Percentiles rank a stretch among this genome's conserved stretches.
These are phyloP conservation scores for Lycium ferocissimum DNA, from an alignment of 257 asterid genomes.

Conservation along the genomic window DNA sequence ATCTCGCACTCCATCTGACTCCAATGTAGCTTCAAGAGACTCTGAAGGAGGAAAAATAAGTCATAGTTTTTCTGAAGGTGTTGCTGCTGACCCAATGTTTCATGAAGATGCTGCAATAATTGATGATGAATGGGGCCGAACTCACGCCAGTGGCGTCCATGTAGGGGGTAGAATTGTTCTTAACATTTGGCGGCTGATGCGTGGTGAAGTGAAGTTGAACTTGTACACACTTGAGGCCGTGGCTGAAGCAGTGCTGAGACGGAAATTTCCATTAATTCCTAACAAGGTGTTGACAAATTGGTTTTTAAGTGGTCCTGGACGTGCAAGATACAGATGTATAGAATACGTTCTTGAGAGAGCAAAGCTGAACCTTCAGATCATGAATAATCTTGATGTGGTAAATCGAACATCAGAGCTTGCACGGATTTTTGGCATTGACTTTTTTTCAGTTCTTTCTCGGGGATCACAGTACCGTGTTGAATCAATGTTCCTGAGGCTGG, in stretches of 20 bases:
- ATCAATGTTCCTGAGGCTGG: conserved; percentile 90
- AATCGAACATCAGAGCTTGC: conserved; percentile 99
- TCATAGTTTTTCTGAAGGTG: conserved; percentile 53
- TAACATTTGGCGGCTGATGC: conserved; percentile 93
- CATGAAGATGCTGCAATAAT: conserved; percentile 58
- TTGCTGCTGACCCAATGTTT: conserved; percentile 48
- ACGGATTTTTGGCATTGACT: conserved; percentile 94
- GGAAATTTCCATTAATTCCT: conserved; percentile 75
- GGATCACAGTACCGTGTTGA: conserved; percentile 99
- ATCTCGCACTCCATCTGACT: conserved; percentile 73
- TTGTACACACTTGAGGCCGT: conserved; percentile 88
- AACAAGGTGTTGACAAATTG: conserved; percentile 74
- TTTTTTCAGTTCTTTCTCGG: conserved; percentile 91
- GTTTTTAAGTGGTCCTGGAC: conserved; percentile 90
- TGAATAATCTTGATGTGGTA: conserved; percentile 88
- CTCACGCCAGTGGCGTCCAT: conserved; percentile 93
- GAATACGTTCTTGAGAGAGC: conserved; percentile 73
- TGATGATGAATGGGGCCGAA: conserved; percentile 99
- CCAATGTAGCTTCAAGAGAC: conserved; percentile 47
- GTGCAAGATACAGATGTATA: conserved; percentile 80
- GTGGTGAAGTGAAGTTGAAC: conserved; percentile 85
- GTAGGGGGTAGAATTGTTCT: conserved; percentile 96
- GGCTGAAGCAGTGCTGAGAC: conserved; percentile 86
- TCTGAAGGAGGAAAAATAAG: conserved; percentile 48
- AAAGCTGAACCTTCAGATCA: conserved; percentile 77